Percentiles rank a stretch among this genome's conserved stretches.
These are phyloP conservation scores for Fusarium oligoseptatum DNA, from an alignment of 2,329 filamentous ascomycete genomes.

Conservation along the genomic window DNA sequence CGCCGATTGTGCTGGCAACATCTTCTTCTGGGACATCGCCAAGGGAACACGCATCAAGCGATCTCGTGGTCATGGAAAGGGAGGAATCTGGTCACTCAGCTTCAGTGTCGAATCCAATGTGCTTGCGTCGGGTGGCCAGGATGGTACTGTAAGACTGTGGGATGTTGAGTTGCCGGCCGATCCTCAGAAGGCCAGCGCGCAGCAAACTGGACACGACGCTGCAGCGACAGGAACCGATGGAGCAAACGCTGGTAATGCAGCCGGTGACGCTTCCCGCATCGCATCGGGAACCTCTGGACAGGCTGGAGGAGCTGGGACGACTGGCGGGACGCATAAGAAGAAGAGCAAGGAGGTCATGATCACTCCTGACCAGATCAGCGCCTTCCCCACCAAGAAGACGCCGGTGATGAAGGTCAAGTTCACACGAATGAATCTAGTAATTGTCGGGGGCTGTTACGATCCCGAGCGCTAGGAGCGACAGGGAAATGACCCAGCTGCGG, in stretches of 20 bases:
- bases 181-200: conserved; percentile 68
- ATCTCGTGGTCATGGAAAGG: conserved; percentile 92
- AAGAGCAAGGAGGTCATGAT: conserved; percentile 91
- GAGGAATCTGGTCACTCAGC: conserved; percentile 91
- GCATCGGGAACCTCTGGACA: conserved; percentile 46
- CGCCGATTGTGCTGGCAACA: conserved; percentile 88
- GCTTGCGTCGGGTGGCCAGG: conserved; percentile 89
- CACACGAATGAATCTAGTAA: conserved; percentile 93
- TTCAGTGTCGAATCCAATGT: conserved; percentile 95
- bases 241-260: conserved; percentile 44
- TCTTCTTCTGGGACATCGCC: conserved; percentile 94
- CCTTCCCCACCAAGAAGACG: conserved; percentile 95
- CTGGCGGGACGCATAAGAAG: conserved; percentile 69
- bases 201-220: conserved; percentile 59
- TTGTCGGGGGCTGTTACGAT: conserved; percentile 82
- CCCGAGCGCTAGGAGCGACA: conserved; percentile 58
- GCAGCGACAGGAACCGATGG: conserved; percentile 59
- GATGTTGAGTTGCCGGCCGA: conserved; percentile 83
- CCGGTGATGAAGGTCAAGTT: conserved; percentile 94
- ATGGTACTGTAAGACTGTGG: conserved; percentile 95
- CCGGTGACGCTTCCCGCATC: conserved; percentile 48
- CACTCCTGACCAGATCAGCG: conserved; percentile 92
- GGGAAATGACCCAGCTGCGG: conserved; percentile 25
- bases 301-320: conserved; percentile 44
- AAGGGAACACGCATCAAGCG: conserved; percentile 89